Percentiles rank a stretch among this genome's conserved stretches.
Conservation (phyloP, 441 rosid species). For the Codiaeum variegatum region DNA sequence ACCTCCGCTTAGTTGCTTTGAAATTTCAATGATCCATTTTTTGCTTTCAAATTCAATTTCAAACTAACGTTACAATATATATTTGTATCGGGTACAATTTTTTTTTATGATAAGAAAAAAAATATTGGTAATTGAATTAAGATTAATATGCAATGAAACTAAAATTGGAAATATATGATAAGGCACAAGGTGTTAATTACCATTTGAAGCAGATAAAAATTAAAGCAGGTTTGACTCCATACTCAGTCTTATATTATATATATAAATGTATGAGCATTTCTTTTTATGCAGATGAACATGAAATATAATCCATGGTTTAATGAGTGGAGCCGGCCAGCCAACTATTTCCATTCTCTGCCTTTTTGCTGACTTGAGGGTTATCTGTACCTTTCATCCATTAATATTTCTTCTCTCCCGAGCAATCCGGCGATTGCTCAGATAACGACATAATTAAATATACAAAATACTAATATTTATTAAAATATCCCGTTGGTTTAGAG, state of each 20-base stretch:
- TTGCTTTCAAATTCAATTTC: too few species aligned
- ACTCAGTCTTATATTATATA: too few species aligned
- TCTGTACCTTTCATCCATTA: conserved; percentile 23
- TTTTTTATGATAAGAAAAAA: too few species aligned
- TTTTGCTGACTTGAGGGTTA: not conserved
- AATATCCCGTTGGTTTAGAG: too few species aligned
- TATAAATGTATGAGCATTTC: too few species aligned
- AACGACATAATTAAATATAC: not conserved
- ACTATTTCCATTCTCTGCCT: not conserved
- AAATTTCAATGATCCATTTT: too few species aligned
- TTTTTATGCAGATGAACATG: too few species aligned
- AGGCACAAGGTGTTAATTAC: not conserved
- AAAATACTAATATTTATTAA: too few species aligned
- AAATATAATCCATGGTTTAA: not conserved
- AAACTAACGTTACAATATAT: too few species aligned
- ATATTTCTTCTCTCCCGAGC: conserved; percentile 14
- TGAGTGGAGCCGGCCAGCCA: not conserved
- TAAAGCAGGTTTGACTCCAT: not conserved
- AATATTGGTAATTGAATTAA: not conserved
- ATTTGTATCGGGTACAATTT: too few species aligned
- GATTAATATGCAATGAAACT: not conserved
- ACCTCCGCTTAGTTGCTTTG: too few species aligned
- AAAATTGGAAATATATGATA: not conserved
- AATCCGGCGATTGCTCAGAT: conserved; percentile 28
- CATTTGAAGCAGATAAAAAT: not conserved